phyloP scores from a whole-genome alignment of 2,329 filamentous ascomycete species.

The Neopestalotiopsis clavispora region DNA sequence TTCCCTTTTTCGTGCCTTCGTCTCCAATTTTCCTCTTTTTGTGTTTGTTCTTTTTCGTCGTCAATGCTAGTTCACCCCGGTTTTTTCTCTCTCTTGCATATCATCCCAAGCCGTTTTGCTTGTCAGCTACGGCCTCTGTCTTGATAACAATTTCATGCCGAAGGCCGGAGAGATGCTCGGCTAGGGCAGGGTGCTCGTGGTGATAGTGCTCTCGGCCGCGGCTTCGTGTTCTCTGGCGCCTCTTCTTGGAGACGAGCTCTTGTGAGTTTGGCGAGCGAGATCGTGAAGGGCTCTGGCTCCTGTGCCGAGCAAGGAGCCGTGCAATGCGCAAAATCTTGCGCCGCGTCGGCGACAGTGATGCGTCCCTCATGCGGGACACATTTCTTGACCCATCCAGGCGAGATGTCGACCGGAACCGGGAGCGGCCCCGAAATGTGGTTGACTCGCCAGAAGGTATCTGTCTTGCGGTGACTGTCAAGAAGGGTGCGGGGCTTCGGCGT shows the following conservation, averaged over 20 bases:
- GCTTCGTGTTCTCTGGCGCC: slow-evolving; percentile 44
- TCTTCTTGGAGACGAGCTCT: slow-evolving; percentile 30
- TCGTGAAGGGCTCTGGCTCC: slow-evolving; percentile 48
- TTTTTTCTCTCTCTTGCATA: not conserved
- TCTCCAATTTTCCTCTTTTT: not conserved
- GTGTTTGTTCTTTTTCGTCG: not conserved
- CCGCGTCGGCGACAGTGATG: slow-evolving; percentile 44
- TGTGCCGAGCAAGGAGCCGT: slow-evolving; percentile 42
- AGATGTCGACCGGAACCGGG: slow-evolving; percentile 43
- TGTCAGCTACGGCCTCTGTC: slow-evolving; percentile 17
- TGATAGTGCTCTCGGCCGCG: slow-evolving; percentile 35
- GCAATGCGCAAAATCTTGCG: slow-evolving; percentile 46
- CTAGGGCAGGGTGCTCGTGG: slow-evolving; percentile 23
- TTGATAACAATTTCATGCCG: slow-evolving; percentile 31
- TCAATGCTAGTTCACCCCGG: not conserved
- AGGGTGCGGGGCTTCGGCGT: slow-evolving; percentile 36
- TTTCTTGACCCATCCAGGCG: slow-evolving; percentile 33
- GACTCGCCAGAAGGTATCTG: slow-evolving; percentile 42
- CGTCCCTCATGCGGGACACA: slow-evolving; percentile 31
- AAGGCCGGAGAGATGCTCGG: slow-evolving; percentile 25
- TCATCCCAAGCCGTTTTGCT: slow-evolving; percentile 8
- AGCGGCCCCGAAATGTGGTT: slow-evolving; percentile 46
- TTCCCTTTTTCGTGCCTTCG: not conserved
- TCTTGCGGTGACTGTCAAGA: slow-evolving; percentile 27
- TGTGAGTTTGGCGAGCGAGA: slow-evolving; percentile 35